phyloP scores from a whole-genome alignment of 208 protist genomes.

The Crithidia sp. region DNA sequence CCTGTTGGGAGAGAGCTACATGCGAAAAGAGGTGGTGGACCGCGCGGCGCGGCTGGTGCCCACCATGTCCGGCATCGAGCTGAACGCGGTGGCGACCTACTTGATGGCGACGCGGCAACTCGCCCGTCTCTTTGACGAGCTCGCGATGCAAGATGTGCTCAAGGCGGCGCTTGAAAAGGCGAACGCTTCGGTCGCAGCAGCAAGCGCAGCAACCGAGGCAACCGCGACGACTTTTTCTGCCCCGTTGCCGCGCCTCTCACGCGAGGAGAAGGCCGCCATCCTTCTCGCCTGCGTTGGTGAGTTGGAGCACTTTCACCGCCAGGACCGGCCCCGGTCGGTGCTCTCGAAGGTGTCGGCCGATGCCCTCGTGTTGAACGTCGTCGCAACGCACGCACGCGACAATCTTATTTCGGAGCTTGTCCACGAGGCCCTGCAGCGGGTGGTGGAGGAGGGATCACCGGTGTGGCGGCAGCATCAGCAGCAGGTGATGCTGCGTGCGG shows the following conservation, averaged over 20 bases:
- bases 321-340: conserved; percentile 63
- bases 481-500: conserved; percentile 27
- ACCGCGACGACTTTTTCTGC: neutral
- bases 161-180: neutral
- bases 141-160: conserved; percentile 43
- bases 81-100: conserved; percentile 55
- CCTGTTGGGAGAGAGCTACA: conserved; percentile 54
- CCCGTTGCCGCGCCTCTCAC: conserved; percentile 18
- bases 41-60: conserved; percentile 72
- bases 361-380: conserved; percentile 76
- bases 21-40: conserved; percentile 63
- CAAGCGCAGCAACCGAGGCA: neutral
- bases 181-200: neutral
- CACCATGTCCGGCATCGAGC: conserved; percentile 29
- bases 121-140: conserved; percentile 60
- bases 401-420: conserved; percentile 73
- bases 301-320: conserved; percentile 58
- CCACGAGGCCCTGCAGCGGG: conserved; percentile 68
- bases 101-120: conserved; percentile 58
- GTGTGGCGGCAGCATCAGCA: conserved; percentile 61
- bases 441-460: conserved; percentile 72
- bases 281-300: conserved; percentile 70
- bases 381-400: conserved; percentile 74
- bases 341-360: conserved; percentile 53
- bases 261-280: conserved; percentile 68